phyloP scores from a whole-genome alignment of 768 basidiomycete genomes.

The Amanita exitialis region DNA sequence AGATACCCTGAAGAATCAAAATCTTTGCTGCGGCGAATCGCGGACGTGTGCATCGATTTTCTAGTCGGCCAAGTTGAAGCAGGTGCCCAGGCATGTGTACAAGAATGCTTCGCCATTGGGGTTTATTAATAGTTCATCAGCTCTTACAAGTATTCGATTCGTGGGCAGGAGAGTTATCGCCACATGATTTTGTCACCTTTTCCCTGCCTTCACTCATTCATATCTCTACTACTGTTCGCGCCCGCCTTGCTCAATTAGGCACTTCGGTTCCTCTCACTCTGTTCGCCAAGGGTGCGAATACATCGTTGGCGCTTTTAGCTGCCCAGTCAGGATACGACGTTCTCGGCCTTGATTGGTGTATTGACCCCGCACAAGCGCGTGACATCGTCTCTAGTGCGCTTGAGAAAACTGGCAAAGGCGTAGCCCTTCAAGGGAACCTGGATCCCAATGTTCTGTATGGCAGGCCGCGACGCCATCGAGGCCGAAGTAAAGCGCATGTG shows the following conservation, averaged over 20 bases:
- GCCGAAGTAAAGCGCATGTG: constrained; percentile 75
- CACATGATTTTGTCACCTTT: constrained; percentile 76
- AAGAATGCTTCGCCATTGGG: neutral
- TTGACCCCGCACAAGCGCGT: constrained; percentile 67
- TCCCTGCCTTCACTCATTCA: constrained; percentile 70
- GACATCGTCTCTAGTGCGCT: constrained; percentile 32
- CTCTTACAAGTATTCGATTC: constrained; percentile 97
- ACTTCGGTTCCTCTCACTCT: constrained; percentile 68
- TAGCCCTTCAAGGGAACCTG: constrained; percentile 85
- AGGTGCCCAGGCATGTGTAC: constrained; percentile 75
- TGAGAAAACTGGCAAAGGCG: constrained; percentile 21
- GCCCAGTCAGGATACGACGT: constrained; percentile 71
- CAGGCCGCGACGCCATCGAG: constrained; percentile 80
- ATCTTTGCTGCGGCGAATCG: constrained; percentile 65
- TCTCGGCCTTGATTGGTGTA: constrained; percentile 87
- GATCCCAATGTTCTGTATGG: constrained; percentile 86
- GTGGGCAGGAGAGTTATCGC: constrained; percentile 88
- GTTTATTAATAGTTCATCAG: constrained; percentile 27
- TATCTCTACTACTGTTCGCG: constrained; percentile 63
- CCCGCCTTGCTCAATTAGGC: constrained; percentile 47
- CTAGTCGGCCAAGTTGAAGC: constrained; percentile 90
- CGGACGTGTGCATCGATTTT: constrained; percentile 84
- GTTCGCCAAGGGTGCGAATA: constrained; percentile 92
- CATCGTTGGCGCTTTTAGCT: constrained; percentile 51
- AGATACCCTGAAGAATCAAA: constrained; percentile 80